Evolutionary conservation across 192 early-diverging fungal species (phyloP), one percentile per base, ranked within the genome.

Genomic region (Coemansia sp.): DNA sequence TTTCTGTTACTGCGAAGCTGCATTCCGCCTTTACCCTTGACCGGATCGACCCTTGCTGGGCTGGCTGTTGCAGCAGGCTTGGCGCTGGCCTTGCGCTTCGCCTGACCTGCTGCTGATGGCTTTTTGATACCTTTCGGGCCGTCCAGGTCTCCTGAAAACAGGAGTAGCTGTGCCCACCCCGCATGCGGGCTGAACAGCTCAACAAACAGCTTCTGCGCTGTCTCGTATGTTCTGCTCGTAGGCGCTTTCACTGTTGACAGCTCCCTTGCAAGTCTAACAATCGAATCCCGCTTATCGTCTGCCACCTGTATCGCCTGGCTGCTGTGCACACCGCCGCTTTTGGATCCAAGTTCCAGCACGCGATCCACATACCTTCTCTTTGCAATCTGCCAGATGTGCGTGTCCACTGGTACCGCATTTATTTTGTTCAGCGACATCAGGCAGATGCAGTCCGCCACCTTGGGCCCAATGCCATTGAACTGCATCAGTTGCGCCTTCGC

Each of bases 361-460:
- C 65, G 53, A 15, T 50, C 42, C 2, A 74, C 92, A 84, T 96
- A 97, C 40, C 94, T 87, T 28, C 89, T 79, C 22, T 83, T 61
- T 1, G 93, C 97, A 40, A 98, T 94, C 72, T 96, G 91, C 92
- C 94, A 95, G 0, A 99, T 94, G 67, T 99, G 97, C 1, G 94
- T 95, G 59, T 99, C 97, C 0, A 99, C 88, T 0, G 94, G 94
- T 20, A 93, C 88, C 0, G 87, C 85, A 11, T 86, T 83, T 0
- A 67, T 62, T 54, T 96, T 94, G 76, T 97, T 94, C 45, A 99
- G 75, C 5, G 90, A 88, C 91, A 94, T 94, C 41, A 99, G 81
- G 50, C 88, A 88, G 61, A 99, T 86, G 62, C 97, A 99, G 70
- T 99, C 97, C 0, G 97, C 97, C 7, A 99, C 94, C 73, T 99